These are phyloP conservation scores for Rhododendron simsii DNA, from an alignment of 148 eudicot genomes.

Conservation along the genomic window DNA sequence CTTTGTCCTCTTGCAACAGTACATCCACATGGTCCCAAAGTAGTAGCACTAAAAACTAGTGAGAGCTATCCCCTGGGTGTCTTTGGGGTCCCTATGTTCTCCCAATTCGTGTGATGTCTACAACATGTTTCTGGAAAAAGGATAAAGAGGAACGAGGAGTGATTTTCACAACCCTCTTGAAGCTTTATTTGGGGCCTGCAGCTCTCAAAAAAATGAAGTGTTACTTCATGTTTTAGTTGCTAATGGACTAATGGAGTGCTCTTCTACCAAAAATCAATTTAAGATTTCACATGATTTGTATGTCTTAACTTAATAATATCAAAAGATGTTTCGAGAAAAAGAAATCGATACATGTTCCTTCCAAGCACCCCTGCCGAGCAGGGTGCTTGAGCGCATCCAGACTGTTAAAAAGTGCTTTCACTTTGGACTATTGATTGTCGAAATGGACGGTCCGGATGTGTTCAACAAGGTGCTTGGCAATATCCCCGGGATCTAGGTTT, in stretches of 20 bases:
- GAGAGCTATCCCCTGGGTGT: background rate
- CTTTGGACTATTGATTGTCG: too few species aligned
- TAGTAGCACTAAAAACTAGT: background rate
- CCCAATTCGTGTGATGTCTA: background rate
- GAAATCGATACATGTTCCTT: background rate
- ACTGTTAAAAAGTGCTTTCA: too few species aligned
- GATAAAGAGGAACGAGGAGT: background rate
- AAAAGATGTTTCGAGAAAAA: background rate
- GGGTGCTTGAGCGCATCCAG: too few species aligned
- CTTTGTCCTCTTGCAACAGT: background rate
- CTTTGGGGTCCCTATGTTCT: background rate
- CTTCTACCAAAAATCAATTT: background rate
- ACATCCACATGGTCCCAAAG: constrained; percentile 6
- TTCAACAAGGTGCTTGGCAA: too few species aligned
- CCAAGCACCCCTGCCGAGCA: too few species aligned
- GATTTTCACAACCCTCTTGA: background rate
- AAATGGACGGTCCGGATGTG: too few species aligned
- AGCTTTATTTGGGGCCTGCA: background rate
- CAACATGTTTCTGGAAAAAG: background rate
- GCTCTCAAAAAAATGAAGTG: background rate
- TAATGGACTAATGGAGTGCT: background rate
- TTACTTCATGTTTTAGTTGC: too few species aligned
- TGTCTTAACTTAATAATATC: background rate
- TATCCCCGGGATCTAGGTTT: too few species aligned
- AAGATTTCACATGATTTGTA: background rate